phyloP scores from a whole-genome alignment of 805 yeast species.

The Candida mattraensis region DNA sequence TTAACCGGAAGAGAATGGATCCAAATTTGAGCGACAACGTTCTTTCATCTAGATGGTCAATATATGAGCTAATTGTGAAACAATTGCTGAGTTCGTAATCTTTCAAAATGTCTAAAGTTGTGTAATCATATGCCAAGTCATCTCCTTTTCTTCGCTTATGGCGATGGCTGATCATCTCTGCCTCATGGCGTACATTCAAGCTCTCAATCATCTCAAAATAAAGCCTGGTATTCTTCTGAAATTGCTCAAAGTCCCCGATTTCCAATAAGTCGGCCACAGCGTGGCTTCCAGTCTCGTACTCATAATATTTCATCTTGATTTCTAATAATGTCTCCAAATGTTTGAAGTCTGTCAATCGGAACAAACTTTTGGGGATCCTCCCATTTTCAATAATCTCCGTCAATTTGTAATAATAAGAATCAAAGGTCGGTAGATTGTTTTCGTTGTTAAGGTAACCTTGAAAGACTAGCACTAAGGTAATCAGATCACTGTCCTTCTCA shows the following conservation, averaged over 20 bases:
- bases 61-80: constrained; percentile 13
- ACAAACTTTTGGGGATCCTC: constrained; percentile 9
- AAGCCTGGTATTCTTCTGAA: constrained; percentile 7
- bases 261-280: constrained; percentile 3
- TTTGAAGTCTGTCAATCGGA: constrained; percentile 15
- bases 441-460: constrained; percentile 14
- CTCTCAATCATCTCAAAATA: constrained; percentile 14
- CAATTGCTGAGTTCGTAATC: constrained; percentile 12
- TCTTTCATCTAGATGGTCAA: constrained; percentile 10
- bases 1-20: constrained; percentile 14
- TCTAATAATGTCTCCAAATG: constrained; percentile 8
- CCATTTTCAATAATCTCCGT: constrained; percentile 12
- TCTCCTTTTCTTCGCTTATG: constrained; percentile 15
- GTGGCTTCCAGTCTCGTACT: constrained; percentile 6
- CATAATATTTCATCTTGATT: constrained; percentile 13
- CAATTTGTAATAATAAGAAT: constrained; percentile 21
- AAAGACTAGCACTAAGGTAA: constrained; percentile 18
- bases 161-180: neutral
- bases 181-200: constrained; percentile 7
- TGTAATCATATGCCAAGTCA: constrained; percentile 9
- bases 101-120: constrained; percentile 12
- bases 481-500: constrained; percentile 19
- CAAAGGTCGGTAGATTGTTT: constrained; percentile 16
- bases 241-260: constrained; percentile 7
- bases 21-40: constrained; percentile 20